Evolutionary conservation across 257 asterid genomes (phyloP).

Genomic region (Rehmannia glutinosa): DNA sequence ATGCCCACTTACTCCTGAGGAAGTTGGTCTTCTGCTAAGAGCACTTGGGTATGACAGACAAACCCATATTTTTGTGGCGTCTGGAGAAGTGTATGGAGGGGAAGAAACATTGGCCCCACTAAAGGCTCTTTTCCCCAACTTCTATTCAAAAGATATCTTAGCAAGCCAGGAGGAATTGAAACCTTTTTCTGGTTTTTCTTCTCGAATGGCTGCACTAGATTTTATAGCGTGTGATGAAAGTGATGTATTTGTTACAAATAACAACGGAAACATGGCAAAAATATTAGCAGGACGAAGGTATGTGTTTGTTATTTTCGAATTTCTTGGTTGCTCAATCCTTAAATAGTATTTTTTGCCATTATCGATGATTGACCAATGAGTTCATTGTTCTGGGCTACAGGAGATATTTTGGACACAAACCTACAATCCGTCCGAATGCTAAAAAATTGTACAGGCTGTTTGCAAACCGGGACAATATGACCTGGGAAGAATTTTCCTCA

Average conservation of each 20-base stretch:
- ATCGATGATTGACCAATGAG: background rate
- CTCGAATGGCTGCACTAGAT: conserved; percentile 97
- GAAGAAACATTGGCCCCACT: conserved; percentile 87
- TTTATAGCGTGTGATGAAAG: conserved; percentile 93
- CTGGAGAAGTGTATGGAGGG: conserved; percentile 98
- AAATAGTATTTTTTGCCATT: background rate
- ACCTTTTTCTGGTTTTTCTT: conserved; percentile 74
- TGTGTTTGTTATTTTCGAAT: background rate
- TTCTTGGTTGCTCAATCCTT: background rate
- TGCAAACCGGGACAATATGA: conserved; percentile 58
- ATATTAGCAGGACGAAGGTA: conserved; percentile 96
- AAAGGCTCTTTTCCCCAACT: conserved; percentile 89
- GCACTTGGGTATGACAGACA: conserved; percentile 87
- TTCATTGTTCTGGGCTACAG: conserved; percentile 37
- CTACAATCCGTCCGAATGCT: conserved; percentile 94
- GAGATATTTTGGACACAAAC: conserved; percentile 98
- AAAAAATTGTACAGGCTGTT: conserved; percentile 69
- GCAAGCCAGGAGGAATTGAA: conserved; percentile 67
- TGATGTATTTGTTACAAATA: conserved; percentile 91
- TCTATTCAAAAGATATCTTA: conserved; percentile 79
- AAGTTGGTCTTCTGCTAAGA: conserved; percentile 89
- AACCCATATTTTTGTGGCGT: conserved; percentile 89
- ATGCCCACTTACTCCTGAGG: conserved; percentile 97
- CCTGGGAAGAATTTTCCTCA: conserved; percentile 71
- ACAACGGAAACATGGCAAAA: conserved; percentile 99